Evolutionary conservation across 305 asterid genomes (phyloP).

Genomic region (Lippia alba): DNA sequence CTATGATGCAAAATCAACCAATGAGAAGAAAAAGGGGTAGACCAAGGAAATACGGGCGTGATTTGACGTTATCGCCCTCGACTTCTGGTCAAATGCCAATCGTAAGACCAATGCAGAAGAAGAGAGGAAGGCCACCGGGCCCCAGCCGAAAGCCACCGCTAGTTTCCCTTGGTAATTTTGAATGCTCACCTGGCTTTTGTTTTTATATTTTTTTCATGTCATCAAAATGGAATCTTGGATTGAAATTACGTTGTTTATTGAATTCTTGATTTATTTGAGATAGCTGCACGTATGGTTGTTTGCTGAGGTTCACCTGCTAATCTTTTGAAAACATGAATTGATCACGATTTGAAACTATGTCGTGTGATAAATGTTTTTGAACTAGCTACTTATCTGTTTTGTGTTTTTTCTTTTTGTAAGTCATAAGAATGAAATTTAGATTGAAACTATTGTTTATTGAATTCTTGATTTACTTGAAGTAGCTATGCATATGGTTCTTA

Average conservation of each 20-base stretch:
- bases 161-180: slow-evolving; percentile 33
- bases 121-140: slow-evolving; percentile 49
- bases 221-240: background rate
- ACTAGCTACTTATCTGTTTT: too few species aligned
- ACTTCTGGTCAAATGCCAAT: slow-evolving; percentile 32
- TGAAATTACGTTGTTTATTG: background rate
- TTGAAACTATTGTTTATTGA: background rate
- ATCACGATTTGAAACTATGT: too few species aligned
- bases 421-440: slow-evolving; percentile 4
- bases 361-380: too few species aligned
- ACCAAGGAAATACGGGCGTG: slow-evolving; percentile 67
- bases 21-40: slow-evolving; percentile 71
- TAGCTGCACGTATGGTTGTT: background rate
- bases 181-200: too few species aligned
- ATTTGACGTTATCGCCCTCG: slow-evolving; percentile 45
- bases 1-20: slow-evolving; percentile 50
- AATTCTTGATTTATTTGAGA: background rate
- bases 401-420: too few species aligned
- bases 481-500: background rate
- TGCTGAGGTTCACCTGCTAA: too few species aligned
- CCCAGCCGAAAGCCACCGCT: slow-evolving; percentile 53
- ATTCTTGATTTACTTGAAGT: slow-evolving; percentile 18
- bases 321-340: too few species aligned
- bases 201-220: background rate
- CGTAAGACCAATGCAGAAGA: slow-evolving; percentile 36